Conservation (phyloP, 176 grass and related monocot species). For the Chrysopogon serrulatus region DNA sequence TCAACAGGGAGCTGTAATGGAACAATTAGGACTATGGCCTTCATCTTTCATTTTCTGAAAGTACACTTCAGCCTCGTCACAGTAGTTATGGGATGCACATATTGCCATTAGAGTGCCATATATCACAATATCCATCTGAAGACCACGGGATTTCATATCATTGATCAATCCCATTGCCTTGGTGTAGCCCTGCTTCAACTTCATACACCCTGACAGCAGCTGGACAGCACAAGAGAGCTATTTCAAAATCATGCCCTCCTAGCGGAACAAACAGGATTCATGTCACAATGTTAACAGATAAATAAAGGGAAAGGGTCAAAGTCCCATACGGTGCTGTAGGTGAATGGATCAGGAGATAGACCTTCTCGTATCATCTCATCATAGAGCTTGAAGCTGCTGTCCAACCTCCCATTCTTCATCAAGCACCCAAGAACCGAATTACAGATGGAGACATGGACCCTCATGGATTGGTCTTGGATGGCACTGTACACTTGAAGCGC, state of each 20-base stretch:
- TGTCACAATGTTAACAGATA: neutral
- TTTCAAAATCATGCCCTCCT: neutral
- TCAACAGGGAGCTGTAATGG: slow-evolving; percentile 92
- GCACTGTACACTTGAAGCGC: slow-evolving; percentile 55
- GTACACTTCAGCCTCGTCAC: slow-evolving; percentile 70
- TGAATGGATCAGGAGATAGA: slow-evolving; percentile 79
- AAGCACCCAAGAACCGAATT: slow-evolving; percentile 89
- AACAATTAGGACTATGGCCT: slow-evolving; percentile 82
- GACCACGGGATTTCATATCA: slow-evolving; percentile 50
- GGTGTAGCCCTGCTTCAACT: slow-evolving; percentile 61
- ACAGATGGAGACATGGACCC: slow-evolving; percentile 67
- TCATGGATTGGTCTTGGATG: slow-evolving; percentile 47
- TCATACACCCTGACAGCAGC: slow-evolving; percentile 85
- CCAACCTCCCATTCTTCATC: slow-evolving; percentile 71
- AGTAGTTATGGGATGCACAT: slow-evolving; percentile 82
- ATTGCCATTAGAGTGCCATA: slow-evolving; percentile 85
- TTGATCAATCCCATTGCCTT: slow-evolving; percentile 73
- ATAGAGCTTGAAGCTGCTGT: slow-evolving; percentile 79
- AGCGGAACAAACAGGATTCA: neutral
- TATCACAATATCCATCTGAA: slow-evolving; percentile 88
- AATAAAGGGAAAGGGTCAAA: slow-evolving; percentile 4
- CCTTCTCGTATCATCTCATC: slow-evolving; percentile 77
- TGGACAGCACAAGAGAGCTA: slow-evolving; percentile 32
- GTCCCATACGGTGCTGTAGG: slow-evolving; percentile 80
- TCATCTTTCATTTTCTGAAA: slow-evolving; percentile 93